Percentiles rank a stretch among this genome's conserved stretches.
These are phyloP conservation scores for Pseudogymnoascus sp. DNA, from an alignment of 2,329 filamentous ascomycete species.

Conservation along the genomic window DNA sequence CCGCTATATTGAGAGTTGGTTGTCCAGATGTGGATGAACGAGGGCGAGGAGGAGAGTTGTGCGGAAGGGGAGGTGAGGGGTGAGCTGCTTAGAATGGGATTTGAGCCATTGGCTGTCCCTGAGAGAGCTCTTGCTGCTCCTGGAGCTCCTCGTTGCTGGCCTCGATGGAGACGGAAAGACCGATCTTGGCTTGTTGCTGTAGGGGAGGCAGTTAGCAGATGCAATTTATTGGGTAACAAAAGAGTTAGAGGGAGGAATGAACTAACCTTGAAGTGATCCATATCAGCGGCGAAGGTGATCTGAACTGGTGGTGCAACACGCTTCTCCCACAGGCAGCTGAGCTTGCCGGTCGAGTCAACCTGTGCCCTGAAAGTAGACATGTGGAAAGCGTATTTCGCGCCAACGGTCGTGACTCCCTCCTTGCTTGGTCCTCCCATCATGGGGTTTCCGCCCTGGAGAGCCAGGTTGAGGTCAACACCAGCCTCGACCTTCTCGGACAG, in stretches of 20 bases:
- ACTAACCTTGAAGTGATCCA: conserved; percentile 90
- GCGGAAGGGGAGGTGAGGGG: not conserved
- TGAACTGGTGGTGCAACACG: conserved; percentile 85
- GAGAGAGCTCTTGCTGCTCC: conserved; percentile 63
- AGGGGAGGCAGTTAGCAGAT: conserved; percentile 23
- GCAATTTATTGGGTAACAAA: not conserved
- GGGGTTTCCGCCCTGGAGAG: conserved; percentile 50
- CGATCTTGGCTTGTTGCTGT: conserved; percentile 90
- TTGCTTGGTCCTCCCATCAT: conserved; percentile 71
- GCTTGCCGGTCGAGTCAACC: conserved; percentile 88
- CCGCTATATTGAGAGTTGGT: not conserved
- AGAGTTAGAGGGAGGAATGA: not conserved
- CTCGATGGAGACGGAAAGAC: conserved; percentile 87
- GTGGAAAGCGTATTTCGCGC: conserved; percentile 97
- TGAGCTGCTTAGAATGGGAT: conserved; percentile 52
- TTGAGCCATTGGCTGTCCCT: conserved; percentile 36
- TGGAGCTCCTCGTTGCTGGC: conserved; percentile 76
- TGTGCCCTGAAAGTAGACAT: conserved; percentile 93
- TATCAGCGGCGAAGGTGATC: conserved; percentile 91
- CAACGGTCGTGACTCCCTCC: conserved; percentile 84
- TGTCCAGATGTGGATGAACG: conserved; percentile 7
- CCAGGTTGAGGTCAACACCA: conserved; percentile 87
- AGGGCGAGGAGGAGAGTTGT: not conserved
- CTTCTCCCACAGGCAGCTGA: conserved; percentile 91
- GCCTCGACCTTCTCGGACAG: conserved; percentile 93